Conservation (phyloP, 805 yeast species). For the Sugiyamaella valdiviana region DNA sequence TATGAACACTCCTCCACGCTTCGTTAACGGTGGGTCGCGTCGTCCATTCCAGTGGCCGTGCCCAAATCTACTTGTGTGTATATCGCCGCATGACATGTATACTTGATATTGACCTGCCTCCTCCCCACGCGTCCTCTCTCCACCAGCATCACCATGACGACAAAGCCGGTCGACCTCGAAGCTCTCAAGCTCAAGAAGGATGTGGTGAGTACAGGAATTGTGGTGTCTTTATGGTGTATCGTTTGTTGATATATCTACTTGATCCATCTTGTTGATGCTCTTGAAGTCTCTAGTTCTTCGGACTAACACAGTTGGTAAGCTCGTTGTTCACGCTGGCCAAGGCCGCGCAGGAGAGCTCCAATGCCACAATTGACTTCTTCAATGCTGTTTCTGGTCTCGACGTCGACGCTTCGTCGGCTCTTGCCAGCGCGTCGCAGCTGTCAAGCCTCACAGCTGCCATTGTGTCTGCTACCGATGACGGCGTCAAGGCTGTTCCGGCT, state of each 20-base stretch:
- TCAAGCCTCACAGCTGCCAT: neutral
- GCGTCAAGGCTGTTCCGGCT: conserved; percentile 13
- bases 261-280: no score
- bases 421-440: conserved; percentile 32
- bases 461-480: conserved; percentile 17
- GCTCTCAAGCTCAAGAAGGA: conserved; percentile 30
- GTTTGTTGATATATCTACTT: neutral
- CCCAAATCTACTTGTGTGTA: neutral
- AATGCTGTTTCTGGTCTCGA: conserved; percentile 38
- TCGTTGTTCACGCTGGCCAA: conserved; percentile 75
- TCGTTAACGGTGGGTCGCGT: no score
- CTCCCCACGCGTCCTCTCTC: neutral
- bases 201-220: conserved; percentile 27
- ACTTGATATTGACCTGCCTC: neutral
- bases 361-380: conserved; percentile 72
- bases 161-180: neutral
- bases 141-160: neutral
- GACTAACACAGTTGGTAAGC: conserved; percentile 50
- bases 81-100: neutral
- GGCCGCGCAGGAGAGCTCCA: conserved; percentile 80
- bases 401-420: conserved; percentile 42
- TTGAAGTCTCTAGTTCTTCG: neutral
- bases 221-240: neutral
- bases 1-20: no score
- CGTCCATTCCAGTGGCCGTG: neutral